Conservation (phyloP, 1,284 basidiomycete species). For the Coniophora puteana region DNA sequence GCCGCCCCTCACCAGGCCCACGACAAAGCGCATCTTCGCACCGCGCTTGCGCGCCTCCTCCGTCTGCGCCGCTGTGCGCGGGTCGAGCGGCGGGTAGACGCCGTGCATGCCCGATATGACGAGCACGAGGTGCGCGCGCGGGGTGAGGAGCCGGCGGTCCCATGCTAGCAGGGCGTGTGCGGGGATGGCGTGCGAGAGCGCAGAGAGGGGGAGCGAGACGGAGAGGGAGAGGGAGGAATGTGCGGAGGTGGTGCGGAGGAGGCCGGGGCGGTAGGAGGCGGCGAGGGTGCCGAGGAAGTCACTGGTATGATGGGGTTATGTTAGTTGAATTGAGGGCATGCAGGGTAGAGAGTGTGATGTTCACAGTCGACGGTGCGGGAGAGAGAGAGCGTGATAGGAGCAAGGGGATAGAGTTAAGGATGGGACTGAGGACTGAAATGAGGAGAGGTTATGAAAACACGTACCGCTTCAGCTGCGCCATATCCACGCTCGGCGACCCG, state of each 20-base stretch:
- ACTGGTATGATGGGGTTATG: conserved; percentile 25
- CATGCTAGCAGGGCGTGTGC: conserved; percentile 58
- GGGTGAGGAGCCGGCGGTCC: conserved; percentile 54
- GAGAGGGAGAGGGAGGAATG: conserved; percentile 46
- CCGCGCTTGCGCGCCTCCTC: conserved; percentile 32
- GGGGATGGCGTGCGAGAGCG: conserved; percentile 43
- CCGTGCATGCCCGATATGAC: conserved; percentile 52
- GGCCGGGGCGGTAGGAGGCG: conserved; percentile 49
- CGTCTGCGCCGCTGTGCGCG: too few species aligned
- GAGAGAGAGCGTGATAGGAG: too few species aligned
- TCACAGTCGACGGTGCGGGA: not conserved
- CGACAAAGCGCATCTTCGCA: conserved; percentile 43
- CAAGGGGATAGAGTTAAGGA: too few species aligned
- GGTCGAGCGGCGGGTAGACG: conserved; percentile 48
- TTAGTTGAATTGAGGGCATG: conserved; percentile 1
- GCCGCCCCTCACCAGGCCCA: conserved; percentile 51
- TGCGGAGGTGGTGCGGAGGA: conserved; percentile 40
- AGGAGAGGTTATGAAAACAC: not conserved
- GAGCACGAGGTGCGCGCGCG: conserved; percentile 50
- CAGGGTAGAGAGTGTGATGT: not conserved
- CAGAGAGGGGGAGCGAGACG: conserved; percentile 48
- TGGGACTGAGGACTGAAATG: too few species aligned
- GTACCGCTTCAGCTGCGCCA: not conserved
- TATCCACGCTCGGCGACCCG: too few species aligned
- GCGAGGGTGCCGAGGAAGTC: conserved; percentile 54